Evolutionary conservation across 148 eudicot genomes (phyloP), one percentile per base, ranked within the genome.

Genomic region (Polygonum maritimum): DNA sequence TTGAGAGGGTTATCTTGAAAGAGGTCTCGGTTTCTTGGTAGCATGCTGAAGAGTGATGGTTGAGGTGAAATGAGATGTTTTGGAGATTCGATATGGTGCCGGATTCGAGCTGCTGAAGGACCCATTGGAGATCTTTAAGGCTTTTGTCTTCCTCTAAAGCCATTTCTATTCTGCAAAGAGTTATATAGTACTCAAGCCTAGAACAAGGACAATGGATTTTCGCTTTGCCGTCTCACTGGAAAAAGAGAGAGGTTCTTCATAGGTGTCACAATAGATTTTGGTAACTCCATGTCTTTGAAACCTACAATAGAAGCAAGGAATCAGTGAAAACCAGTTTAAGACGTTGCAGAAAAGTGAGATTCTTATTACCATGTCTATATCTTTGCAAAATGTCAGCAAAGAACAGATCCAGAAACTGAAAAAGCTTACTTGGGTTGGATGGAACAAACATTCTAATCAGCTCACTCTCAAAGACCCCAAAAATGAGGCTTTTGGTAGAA

Each of bases 231-330:
- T 80, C 73, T 89, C 98, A 26, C 81, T 12, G 67, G 81, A 78
- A 41, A 86, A 82, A 48, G 89, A 78, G 89, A 78, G 55, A 87
- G 78, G 75, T 79, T 88, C 79, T 90, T 91, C 82, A 90, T 88
- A 60, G 95, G 95, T 48, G 95, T 89, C 45, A 89, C 90, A 76
- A 89, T 88, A 76, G 98, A 90, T 82, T 89, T 92, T 75, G 89
- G 94, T 65, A 93, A 89, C 78, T 94, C 88, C 98, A 91, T 94
- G 36, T 67, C 71, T 67, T 15, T 14, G n/a, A 67, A 16, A 15
- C 9, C 44, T 35, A 67, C 15, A 67, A 67, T 22, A 67, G 44
- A 67, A 26, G 69, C 39, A 62, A 31, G 31, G 6, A 57, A 13
- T 13, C 3, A 22, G 12, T 19, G 33, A 57, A 57, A n/a, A 2